Evolutionary conservation across 2,329 filamentous ascomycete genomes (phyloP).

Genomic region (Talaromyces sp.): DNA sequence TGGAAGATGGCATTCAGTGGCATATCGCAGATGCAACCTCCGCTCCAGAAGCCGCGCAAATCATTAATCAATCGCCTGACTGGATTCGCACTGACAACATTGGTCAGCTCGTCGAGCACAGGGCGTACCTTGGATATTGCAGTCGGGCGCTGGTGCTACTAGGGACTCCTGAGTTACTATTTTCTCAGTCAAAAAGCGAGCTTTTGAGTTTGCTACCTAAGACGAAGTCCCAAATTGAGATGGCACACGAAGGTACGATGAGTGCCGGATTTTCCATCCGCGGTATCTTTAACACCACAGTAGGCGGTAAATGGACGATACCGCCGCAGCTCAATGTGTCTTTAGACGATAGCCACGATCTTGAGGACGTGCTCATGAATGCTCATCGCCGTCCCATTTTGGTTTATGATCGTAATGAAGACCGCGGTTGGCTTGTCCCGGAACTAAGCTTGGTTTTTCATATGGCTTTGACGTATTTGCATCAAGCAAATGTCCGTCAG

Average conservation of each 20-base stretch:
- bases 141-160: not conserved
- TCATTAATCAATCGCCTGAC: not conserved
- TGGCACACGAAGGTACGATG: not conserved
- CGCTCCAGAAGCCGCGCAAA: not conserved
- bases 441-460: not conserved
- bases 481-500: not conserved
- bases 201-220: too few species aligned
- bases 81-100: not conserved
- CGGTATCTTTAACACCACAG: not conserved
- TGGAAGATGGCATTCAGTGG: conserved; percentile 6
- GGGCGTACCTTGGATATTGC: conserved; percentile 8
- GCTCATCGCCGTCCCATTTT: not conserved
- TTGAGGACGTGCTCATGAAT: not conserved
- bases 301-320: not conserved
- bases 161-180: not conserved
- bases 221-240: not conserved
- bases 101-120: not conserved
- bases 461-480: not conserved
- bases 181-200: too few species aligned
- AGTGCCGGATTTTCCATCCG: not conserved
- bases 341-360: not conserved
- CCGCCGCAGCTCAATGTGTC: not conserved
- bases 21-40: not conserved
- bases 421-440: not conserved
- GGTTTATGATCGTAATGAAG: not conserved